phyloP scores from a whole-genome alignment of 2,329 filamentous ascomycete species.

The Diaporthe ampelina region DNA sequence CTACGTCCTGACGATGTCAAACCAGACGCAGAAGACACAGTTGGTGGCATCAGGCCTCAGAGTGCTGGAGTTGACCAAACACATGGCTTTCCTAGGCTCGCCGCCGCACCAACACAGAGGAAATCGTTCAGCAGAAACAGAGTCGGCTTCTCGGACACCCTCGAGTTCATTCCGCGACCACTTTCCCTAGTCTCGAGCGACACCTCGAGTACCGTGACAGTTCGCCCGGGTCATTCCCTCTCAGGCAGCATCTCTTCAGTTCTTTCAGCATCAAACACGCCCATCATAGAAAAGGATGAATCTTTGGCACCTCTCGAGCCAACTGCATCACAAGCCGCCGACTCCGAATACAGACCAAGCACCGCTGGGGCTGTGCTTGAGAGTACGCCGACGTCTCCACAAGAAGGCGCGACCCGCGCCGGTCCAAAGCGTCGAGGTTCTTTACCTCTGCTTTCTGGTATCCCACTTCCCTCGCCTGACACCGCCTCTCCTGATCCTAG shows the following conservation, averaged over 20 bases:
- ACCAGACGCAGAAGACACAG: constrained; percentile 41
- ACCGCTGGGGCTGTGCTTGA: constrained; percentile 81
- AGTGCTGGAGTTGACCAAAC: constrained; percentile 48
- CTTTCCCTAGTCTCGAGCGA: constrained; percentile 88
- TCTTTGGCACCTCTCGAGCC: constrained; percentile 53
- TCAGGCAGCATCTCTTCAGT: constrained; percentile 86
- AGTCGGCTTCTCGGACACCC: constrained; percentile 86
- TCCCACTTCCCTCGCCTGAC: constrained; percentile 53
- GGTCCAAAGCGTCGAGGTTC: constrained; percentile 70
- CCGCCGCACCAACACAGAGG: constrained; percentile 49
- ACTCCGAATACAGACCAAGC: constrained; percentile 71
- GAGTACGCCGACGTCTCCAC: constrained; percentile 54
- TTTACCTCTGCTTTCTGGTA: constrained; percentile 66
- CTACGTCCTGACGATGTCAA: constrained; percentile 37
- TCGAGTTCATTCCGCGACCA: constrained; percentile 87
- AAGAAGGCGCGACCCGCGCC: constrained; percentile 49
- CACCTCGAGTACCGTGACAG: constrained; percentile 82
- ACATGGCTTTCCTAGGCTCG: constrained; percentile 45
- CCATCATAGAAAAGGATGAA: constrained; percentile 57
- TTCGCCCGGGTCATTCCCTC: constrained; percentile 78
- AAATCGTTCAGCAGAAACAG: constrained; percentile 58
- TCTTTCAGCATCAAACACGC: constrained; percentile 69
- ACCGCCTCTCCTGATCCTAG: constrained; percentile 57
- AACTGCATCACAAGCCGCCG: constrained; percentile 55
- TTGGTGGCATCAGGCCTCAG: constrained; percentile 45